phyloP scores from a whole-genome alignment of 2,329 filamentous ascomycete species.

The Fonsecaea nubica region DNA sequence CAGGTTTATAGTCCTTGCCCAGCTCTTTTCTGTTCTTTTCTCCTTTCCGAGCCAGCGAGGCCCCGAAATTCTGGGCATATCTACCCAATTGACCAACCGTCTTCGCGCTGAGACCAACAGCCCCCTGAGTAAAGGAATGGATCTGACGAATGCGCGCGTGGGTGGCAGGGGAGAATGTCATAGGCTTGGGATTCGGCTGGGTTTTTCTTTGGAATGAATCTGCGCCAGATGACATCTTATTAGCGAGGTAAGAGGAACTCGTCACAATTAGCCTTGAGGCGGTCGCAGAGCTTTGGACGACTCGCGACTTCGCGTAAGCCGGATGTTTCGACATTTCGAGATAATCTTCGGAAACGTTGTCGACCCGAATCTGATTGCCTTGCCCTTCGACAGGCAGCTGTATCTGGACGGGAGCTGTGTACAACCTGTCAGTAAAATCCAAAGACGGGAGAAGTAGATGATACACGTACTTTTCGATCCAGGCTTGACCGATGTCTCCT shows the following conservation, averaged over 20 bases:
- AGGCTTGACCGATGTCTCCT: conserved; percentile 74
- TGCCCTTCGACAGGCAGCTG: conserved; percentile 55
- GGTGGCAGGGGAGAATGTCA: conserved; percentile 85
- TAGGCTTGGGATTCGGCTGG: conserved; percentile 76
- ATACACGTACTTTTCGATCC: conserved; percentile 80
- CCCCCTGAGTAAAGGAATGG: conserved; percentile 80
- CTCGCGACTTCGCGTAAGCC: conserved; percentile 83
- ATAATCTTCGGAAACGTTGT: conserved; percentile 63
- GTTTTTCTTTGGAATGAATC: conserved; percentile 81
- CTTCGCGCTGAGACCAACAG: conserved; percentile 79
- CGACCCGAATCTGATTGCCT: conserved; percentile 55
- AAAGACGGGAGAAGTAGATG: neutral
- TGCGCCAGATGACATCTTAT: conserved; percentile 76
- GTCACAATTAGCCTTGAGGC: conserved; percentile 93
- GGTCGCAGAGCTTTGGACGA: conserved; percentile 85
- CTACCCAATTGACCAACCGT: conserved; percentile 84
- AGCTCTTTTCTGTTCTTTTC: conserved; percentile 65
- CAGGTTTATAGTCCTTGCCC: conserved; percentile 85
- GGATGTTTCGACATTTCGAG: conserved; percentile 81
- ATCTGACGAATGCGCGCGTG: conserved; percentile 87
- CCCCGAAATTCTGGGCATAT: conserved; percentile 88
- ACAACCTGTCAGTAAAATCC: conserved; percentile 34
- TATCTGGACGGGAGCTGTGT: conserved; percentile 56
- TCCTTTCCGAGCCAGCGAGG: conserved; percentile 71
- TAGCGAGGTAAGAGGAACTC: conserved; percentile 78